A percentile compares a stretch with the other conserved stretches of the same genome.
phyloP scores from a whole-genome alignment of 1,139 yeast genomes.

The Entelexis paramagnoliae region DNA sequence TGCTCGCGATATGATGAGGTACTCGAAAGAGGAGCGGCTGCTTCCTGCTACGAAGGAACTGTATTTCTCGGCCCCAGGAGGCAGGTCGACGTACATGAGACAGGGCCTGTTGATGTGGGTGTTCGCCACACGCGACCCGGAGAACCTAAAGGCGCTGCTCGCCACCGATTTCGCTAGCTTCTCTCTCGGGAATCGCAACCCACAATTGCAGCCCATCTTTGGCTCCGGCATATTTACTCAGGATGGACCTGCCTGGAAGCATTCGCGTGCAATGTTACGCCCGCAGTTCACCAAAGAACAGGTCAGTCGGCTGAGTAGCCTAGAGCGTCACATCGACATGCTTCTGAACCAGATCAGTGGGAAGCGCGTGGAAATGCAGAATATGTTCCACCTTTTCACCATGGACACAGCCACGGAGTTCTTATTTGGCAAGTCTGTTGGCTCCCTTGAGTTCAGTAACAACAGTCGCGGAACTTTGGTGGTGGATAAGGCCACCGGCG shows the following conservation, averaged over 20 bases:
- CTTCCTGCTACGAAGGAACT: not conserved
- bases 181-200: constrained; percentile 38
- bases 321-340: constrained; percentile 40
- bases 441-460: constrained; percentile 8
- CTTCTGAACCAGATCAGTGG: constrained; percentile 26
- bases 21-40: not conserved
- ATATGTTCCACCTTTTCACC: constrained; percentile 42
- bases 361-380: constrained; percentile 39
- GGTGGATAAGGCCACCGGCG: constrained; percentile 8
- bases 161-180: constrained; percentile 40
- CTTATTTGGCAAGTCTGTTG: constrained; percentile 37
- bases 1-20: not conserved
- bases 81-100: not conserved
- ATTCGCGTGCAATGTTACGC: constrained; percentile 46
- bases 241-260: constrained; percentile 47
- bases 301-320: constrained; percentile 40
- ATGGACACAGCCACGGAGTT: constrained; percentile 54
- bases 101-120: constrained; percentile 5
- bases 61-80: not conserved
- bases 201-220: constrained; percentile 37
- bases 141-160: constrained; percentile 31
- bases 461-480: not conserved
- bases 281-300: constrained; percentile 51
- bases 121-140: constrained; percentile 36
- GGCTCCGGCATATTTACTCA: constrained; percentile 51